Conservation (phyloP, 768 basidiomycete species). For the Cubamyces sp. region DNA sequence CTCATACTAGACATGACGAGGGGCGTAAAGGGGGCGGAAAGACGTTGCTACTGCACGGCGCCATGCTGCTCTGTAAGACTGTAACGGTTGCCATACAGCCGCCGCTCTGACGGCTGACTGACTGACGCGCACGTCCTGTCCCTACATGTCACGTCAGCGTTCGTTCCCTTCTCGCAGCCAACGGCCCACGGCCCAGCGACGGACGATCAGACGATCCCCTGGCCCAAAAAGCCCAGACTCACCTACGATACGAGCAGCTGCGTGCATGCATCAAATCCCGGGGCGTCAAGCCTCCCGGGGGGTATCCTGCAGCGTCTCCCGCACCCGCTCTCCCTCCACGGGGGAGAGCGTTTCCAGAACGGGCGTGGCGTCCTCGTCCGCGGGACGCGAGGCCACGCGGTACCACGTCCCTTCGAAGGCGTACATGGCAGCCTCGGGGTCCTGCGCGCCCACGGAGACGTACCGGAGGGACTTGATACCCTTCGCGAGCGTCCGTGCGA, state of each 20-base stretch:
- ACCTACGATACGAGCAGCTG: background rate
- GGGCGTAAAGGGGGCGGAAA: no score
- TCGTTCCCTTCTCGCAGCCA: background rate
- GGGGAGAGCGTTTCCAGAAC: conserved; percentile 15
- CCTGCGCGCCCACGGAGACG: conserved; percentile 20
- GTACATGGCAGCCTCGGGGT: conserved; percentile 13
- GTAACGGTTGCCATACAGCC: background rate
- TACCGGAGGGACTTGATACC: conserved; percentile 17
- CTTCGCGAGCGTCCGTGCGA: conserved; percentile 17
- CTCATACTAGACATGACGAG: no score
- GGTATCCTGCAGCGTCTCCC: conserved; percentile 16
- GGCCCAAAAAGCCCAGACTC: background rate
- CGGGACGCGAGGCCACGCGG: conserved; percentile 13
- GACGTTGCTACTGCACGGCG: no score
- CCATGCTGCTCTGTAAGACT: no score
- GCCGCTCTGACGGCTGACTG: background rate
- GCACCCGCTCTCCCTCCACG: conserved; percentile 18
- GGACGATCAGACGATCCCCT: background rate
- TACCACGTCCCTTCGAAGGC: conserved; percentile 17
- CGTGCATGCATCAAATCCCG: background rate
- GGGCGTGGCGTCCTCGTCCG: conserved; percentile 11
- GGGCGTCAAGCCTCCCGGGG: conserved; percentile 14
- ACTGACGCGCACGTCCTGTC: no score
- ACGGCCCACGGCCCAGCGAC: background rate
- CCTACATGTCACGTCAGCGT: background rate